Percentiles rank a stretch among this genome's conserved stretches.
These are phyloP conservation scores for Cyberlindnera xylosilytica DNA, from an alignment of 805 yeast genomes.

Conservation along the genomic window DNA sequence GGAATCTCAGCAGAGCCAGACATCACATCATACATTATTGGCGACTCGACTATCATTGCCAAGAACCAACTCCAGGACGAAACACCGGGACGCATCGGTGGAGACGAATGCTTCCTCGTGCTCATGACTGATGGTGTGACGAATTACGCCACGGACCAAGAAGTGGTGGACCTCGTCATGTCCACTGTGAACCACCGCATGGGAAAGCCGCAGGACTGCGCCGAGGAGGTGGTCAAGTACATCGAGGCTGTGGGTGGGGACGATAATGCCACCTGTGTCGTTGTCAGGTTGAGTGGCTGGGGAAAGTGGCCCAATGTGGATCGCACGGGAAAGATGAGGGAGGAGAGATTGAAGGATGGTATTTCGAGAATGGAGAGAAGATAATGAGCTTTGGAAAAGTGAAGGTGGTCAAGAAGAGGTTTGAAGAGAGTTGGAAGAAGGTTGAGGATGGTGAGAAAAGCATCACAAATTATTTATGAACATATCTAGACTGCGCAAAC, in stretches of 20 bases:
- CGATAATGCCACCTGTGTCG: slow-evolving; percentile 93
- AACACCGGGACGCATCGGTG: slow-evolving; percentile 47
- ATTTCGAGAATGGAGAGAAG: slow-evolving; percentile 24
- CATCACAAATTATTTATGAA: too few relatives aligned
- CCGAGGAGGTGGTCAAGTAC: slow-evolving; percentile 79
- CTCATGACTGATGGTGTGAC: slow-evolving; percentile 88
- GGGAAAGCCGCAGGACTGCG: slow-evolving; percentile 71
- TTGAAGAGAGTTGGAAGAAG: too few relatives aligned
- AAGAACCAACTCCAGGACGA: slow-evolving; percentile 17
- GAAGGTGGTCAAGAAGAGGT: too few relatives aligned
- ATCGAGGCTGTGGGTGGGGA: slow-evolving; percentile 87
- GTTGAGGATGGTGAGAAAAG: too few relatives aligned
- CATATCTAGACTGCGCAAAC: too few relatives aligned
- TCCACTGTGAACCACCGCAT: slow-evolving; percentile 53
- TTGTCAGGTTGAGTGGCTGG: slow-evolving; percentile 84
- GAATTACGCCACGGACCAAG: slow-evolving; percentile 80
- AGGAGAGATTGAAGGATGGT: slow-evolving; percentile 56
- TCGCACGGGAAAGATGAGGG: slow-evolving; percentile 79
- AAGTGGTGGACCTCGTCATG: slow-evolving; percentile 81
- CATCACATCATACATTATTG: slow-evolving; percentile 63
- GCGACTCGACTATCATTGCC: slow-evolving; percentile 46
- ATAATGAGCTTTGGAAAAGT: too few relatives aligned
- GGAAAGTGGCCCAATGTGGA: slow-evolving; percentile 87
- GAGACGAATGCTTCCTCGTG: slow-evolving; percentile 83
- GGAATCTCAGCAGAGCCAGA: slow-evolving; percentile 96